These are phyloP conservation scores for Diutina mesorugosa DNA, from an alignment of 1,139 yeast genomes.

Conservation along the genomic window DNA sequence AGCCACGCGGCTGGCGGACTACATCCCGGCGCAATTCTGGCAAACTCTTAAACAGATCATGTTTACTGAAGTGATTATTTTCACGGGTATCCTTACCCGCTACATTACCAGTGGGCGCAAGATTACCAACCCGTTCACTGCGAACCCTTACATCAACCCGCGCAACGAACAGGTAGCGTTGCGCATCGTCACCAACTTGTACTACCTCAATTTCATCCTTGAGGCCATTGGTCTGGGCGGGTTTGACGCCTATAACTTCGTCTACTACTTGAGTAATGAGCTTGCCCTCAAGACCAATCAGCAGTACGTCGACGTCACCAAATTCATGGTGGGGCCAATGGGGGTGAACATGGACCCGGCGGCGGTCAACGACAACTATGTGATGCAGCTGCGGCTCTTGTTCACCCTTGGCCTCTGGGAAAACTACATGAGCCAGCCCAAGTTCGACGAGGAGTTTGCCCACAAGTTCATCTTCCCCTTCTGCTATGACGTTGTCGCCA, in stretches of 20 bases:
- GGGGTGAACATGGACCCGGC: conserved; percentile 21
- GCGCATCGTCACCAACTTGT: conserved; percentile 30
- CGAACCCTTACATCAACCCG: not conserved
- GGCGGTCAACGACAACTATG: conserved; percentile 17
- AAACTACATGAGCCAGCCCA: conserved; percentile 29
- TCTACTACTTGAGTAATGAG: conserved; percentile 41
- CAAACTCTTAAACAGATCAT: conserved; percentile 26
- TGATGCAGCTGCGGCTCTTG: conserved; percentile 36
- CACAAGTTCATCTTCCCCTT: conserved; percentile 24
- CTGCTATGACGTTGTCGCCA: conserved; percentile 27
- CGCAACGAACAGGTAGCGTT: not conserved
- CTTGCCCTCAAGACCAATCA: conserved; percentile 11
- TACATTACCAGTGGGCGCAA: conserved; percentile 9
- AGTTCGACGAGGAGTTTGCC: conserved; percentile 13
- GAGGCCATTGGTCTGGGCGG: conserved; percentile 58
- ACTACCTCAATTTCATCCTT: conserved; percentile 40
- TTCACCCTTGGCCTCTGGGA: conserved; percentile 52
- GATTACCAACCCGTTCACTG: not conserved
- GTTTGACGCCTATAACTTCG: conserved; percentile 56
- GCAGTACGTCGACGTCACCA: not conserved
- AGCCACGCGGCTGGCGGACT: conserved; percentile 4
- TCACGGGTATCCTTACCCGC: conserved; percentile 40
- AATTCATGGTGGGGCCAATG: not conserved
- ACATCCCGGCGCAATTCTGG: conserved; percentile 20
- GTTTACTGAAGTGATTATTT: conserved; percentile 39